A percentile compares a stretch with the other conserved stretches of the same genome.
Evolutionary conservation across 495 filamentous ascomycete species (phyloP).

Genomic region (Rhypophila decipiens): DNA sequence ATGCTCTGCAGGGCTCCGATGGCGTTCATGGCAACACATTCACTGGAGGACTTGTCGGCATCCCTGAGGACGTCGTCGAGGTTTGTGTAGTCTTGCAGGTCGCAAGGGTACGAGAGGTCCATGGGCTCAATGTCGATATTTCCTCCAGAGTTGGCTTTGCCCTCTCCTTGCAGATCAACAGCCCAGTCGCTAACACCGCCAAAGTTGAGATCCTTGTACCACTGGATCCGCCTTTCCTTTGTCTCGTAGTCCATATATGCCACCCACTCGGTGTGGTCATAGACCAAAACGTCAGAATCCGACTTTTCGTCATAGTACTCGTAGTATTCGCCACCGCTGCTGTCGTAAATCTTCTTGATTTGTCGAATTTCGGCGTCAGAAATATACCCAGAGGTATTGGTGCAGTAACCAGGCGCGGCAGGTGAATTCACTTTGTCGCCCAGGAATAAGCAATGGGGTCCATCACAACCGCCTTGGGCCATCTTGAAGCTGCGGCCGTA

Average conservation of each 20-base stretch:
- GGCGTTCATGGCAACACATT: neutral
- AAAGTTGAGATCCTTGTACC: constrained; percentile 24
- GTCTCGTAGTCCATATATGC: constrained; percentile 31
- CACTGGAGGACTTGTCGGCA: neutral
- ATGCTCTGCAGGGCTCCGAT: neutral
- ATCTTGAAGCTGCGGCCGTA: constrained; percentile 36
- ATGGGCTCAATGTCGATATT: too few species aligned
- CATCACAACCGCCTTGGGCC: constrained; percentile 3
- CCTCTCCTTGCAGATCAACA: constrained; percentile 28
- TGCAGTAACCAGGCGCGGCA: constrained; percentile 31
- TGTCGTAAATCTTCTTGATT: constrained; percentile 3
- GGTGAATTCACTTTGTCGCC: constrained; percentile 12
- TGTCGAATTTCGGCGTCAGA: constrained; percentile 29
- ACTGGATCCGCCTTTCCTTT: constrained; percentile 10
- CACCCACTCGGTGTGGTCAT: constrained; percentile 35
- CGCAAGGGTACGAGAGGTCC: too few species aligned
- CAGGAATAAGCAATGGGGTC: constrained; percentile 8
- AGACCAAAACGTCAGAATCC: constrained; percentile 29
- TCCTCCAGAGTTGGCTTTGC: too few species aligned
- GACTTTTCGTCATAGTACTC: constrained; percentile 9
- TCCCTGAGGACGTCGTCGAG: neutral
- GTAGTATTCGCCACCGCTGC: constrained; percentile 2
- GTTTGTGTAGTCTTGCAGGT: constrained; percentile 17
- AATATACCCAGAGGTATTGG: constrained; percentile 28
- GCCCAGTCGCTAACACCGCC: constrained; percentile 37